Evolutionary conservation across 2,329 filamentous ascomycete genomes (phyloP), one percentile per base, ranked within the genome.

Genomic region (Ampelomyces quisqualis): DNA sequence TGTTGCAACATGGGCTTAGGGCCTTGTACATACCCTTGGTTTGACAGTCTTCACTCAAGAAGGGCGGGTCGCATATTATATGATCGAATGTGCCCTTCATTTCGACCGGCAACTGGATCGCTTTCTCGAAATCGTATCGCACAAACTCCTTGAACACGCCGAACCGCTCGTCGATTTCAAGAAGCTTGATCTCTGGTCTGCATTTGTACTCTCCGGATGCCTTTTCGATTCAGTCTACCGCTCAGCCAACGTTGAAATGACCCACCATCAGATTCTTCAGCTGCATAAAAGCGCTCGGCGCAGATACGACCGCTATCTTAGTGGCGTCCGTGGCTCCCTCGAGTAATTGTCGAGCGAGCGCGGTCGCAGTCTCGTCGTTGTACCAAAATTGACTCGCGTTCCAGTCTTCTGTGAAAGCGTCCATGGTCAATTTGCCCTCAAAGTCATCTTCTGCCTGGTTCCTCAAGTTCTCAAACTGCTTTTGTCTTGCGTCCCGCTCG

Each of bases 371-470:
- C 50, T 83, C 79, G 38, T 90, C 82, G 7, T 80, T 81, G 62
- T 88, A 89, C 87, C 88, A 93, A 60, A 93, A 93, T 68, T 91
- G 87, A 47, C 80, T 85, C 58, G 85, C 79, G 60, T 90, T 88
- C 88, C 88, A 93, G 66, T 91, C 84, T 68, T 91, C 88, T 1
- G 76, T 75, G 57, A 91, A 93, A 1, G 78, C 73, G 20, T 86
- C 80, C 79, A 91, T 91, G 27, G 70, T 77, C 22, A 80, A 53
- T 31, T 68, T 68, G 15, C 65, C 62, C 8, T 70, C 65, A 44
- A 75, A 74, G 10, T 77, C 73, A 32, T 77, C 71, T 59, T 86
- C 83, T 1, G 82, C 80, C 23, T 76, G 73, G 8, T 73, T 70
- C 67, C 82, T 82, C 37, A 91, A 72, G 47, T 81, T 77, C 63